Conservation (phyloP, 2,329 filamentous ascomycete genomes). For the Fusarium sp. region DNA sequence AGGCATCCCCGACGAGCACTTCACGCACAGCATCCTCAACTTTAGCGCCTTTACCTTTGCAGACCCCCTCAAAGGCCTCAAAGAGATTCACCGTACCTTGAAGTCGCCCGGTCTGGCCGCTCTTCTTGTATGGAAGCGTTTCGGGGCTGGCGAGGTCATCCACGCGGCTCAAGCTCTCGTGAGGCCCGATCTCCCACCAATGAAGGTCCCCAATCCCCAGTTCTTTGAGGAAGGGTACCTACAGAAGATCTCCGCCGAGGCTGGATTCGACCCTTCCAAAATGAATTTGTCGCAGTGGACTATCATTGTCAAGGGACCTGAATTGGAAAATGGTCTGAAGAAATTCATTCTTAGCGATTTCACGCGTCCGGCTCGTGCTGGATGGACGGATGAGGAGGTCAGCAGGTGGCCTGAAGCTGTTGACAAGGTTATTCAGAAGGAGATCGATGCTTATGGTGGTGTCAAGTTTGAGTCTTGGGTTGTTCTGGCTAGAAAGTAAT, state of each 20-base stretch:
- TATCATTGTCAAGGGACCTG: slow-evolving; percentile 26
- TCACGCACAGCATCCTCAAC: slow-evolving; percentile 46
- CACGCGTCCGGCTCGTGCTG: slow-evolving; percentile 32
- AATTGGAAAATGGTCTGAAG: slow-evolving; percentile 34
- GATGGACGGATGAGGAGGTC: slow-evolving; percentile 39
- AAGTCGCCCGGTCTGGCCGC: slow-evolving; percentile 43
- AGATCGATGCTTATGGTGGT: slow-evolving; percentile 35
- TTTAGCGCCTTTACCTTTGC: slow-evolving; percentile 48
- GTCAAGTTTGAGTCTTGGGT: slow-evolving; percentile 40
- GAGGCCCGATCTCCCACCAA: slow-evolving; percentile 42
- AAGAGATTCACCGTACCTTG: slow-evolving; percentile 47
- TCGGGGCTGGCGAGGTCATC: slow-evolving; percentile 40
- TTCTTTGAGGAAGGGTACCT: slow-evolving; percentile 42
- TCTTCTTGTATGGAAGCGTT: slow-evolving; percentile 42
- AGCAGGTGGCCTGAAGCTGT: slow-evolving; percentile 38
- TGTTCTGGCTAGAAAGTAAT: slow-evolving; percentile 40
- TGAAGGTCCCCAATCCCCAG: slow-evolving; percentile 42
- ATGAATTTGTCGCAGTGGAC: slow-evolving; percentile 19
- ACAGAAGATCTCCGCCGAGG: slow-evolving; percentile 31
- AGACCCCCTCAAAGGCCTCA: slow-evolving; percentile 37
- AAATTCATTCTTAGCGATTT: slow-evolving; percentile 39
- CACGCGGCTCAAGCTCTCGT: slow-evolving; percentile 45
- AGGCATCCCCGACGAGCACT: slow-evolving; percentile 27
- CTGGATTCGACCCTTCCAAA: slow-evolving; percentile 35
- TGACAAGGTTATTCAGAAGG: slow-evolving; percentile 30